Base-by-base conservation (phyloP, 2,329 filamentous ascomycete genomes). In the Ophiognomonia clavigignenti-juglandacearum region DNA sequence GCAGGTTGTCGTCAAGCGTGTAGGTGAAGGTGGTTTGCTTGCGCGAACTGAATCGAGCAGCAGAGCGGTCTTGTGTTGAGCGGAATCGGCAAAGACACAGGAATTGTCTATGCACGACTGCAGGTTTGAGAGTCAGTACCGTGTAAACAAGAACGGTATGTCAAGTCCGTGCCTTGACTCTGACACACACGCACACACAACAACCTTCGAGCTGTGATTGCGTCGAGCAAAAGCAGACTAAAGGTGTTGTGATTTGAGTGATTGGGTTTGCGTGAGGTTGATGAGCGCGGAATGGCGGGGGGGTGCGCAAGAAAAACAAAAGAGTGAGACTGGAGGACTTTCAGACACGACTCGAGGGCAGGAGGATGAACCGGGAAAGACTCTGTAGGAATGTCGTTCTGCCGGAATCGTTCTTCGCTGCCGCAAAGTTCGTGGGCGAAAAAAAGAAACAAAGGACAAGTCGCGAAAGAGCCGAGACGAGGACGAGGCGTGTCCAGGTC, bases 291-390 rank as follows among this genome's bases (percentile, higher is more conserved):
- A 22, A 24, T 31, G 13, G 5, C 24, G 39, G 32, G 31, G 20
- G 24, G 36, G 39, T 16, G n/a, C 7, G 19, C 5, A 34, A n/a
- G 10, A 14, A 27, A 32, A 26, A 18, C 23, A 24, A 23, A 37
- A 14, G 27, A 11, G 16, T 14, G 32, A 18, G 35, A 14, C 18
- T 18, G 13, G 7, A 22, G 41, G 41, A 36, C 18, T 40, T 29
- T 41, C 40, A 51, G 41, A 51, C 49, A 48, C 49, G 41, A 48
- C 49, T 48, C 49, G 49, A 51, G 34, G 49, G 40, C 45, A 22
- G 39, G 43, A 37, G 42, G 37, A 37, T 42, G 13, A 24, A 36
- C 35, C 41, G 38, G n/a, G n/a, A n/a, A 36, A 48, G 45, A 44
- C 47, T 37, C 42, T 43, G 43, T 26, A 36, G 32, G 38, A 19